Evolutionary conservation across 148 eudicot species (phyloP), one percentile per base, ranked within the genome.

Genomic region (Mesembryanthemum crystallinum): DNA sequence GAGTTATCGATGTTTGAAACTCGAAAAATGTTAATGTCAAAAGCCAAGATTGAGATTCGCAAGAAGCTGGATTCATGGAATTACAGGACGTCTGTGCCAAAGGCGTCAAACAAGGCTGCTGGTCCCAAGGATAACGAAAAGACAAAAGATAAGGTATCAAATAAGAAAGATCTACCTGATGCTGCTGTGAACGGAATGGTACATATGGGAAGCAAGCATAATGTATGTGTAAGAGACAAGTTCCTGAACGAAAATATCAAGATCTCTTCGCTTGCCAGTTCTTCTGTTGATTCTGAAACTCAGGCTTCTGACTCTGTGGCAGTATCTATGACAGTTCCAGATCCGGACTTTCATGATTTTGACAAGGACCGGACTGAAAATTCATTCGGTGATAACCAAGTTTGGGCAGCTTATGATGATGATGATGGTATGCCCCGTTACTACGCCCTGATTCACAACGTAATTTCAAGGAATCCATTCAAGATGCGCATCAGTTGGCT

Each of bases 391-490:
- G 88, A 89, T 58, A 86, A 83, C 72, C 91, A 91, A 75, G 91
- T 89, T 8, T 91, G 97, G 97, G 93, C 97, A 33, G 93, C 87
- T 68, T 93, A 93, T 70, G 98, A 93, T 76, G 80, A 89, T 30
- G 92, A 86, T 52, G 96, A 93, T 73, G 96, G 94, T 68, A 93
- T 93, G 96, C 96, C 98, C 12, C 93, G 96, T 25, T 81, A 78
- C 62, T 93, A 93, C 76, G 94, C 96, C 37, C 25, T 91, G 79
- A 79, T 91, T 79, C 96, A 83, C 58, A 82, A 52, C 20, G 93
- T 89, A 58, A 75, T 84, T 33, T 90, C 97, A 37, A 76, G 74
- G 76, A 85, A 83, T 73, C 93, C 96, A 21, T 93, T 91, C 68
- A 87, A 86, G 85, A 79, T 93, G 87, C 88, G 82, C 12, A 81